Evolutionary conservation across 179 eudicot species (phyloP).

Genomic region (Sideroxylon spinosum): DNA sequence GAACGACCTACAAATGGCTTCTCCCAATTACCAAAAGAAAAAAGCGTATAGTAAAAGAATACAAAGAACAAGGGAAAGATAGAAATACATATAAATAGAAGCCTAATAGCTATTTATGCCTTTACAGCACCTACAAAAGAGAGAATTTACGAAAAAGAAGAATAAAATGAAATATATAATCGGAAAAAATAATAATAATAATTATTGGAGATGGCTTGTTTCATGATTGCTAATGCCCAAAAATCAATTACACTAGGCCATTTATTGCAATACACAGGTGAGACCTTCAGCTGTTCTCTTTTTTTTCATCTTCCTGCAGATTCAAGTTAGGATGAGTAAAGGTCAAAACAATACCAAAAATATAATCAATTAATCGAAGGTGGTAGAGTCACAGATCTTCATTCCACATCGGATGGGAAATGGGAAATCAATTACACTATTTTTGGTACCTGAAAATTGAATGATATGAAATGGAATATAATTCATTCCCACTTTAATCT

Average conservation of each 20-base stretch:
- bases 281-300: neutral
- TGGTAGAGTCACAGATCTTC: neutral
- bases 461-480: too few species aligned
- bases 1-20: too few species aligned
- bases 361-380: neutral
- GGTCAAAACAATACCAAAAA: neutral
- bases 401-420: too few species aligned
- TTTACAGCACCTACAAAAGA: too few species aligned
- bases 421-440: too few species aligned
- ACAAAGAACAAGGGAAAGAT: neutral
- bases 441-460: too few species aligned
- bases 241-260: neutral
- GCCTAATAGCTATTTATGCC: too few species aligned
- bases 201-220: neutral
- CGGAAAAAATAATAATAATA: neutral
- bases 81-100: neutral
- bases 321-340: neutral
- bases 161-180: too few species aligned
- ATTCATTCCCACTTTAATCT: too few species aligned
- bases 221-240: too few species aligned
- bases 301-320: conserved; percentile 12
- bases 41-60: neutral
- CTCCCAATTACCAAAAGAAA: too few species aligned
- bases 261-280: neutral
- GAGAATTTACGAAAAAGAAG: too few species aligned